phyloP scores from a whole-genome alignment of 1,284 basidiomycete genomes.

The Meripilus lineatus region DNA sequence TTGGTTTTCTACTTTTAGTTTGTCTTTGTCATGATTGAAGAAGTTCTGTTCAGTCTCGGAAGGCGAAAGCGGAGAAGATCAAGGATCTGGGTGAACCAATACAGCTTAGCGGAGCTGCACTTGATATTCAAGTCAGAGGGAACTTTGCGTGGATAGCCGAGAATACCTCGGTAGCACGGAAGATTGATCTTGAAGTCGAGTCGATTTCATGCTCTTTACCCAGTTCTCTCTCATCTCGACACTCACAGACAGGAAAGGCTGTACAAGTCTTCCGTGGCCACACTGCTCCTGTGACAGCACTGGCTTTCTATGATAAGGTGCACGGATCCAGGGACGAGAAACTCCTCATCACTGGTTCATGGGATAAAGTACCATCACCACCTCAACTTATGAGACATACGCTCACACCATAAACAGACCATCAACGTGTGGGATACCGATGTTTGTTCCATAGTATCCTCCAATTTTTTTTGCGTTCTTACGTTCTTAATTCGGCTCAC shows the following conservation, averaged over 20 bases:
- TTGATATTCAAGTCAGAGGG: constrained; percentile 63
- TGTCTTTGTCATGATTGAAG: neutral
- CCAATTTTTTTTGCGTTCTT: constrained; percentile 9
- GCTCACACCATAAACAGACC: constrained; percentile 40
- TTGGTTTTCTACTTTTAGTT: too few relatives aligned
- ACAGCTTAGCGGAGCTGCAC: constrained; percentile 66
- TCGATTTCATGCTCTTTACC: constrained; percentile 3
- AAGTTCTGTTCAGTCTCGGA: constrained; percentile 47
- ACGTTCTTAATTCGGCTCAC: too few relatives aligned
- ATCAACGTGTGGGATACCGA: constrained; percentile 80
- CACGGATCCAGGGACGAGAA: constrained; percentile 33
- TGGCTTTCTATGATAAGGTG: constrained; percentile 56
- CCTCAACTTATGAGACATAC: neutral
- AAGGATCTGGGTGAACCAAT: constrained; percentile 76
- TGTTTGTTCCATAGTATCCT: constrained; percentile 49
- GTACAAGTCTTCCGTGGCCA: constrained; percentile 77
- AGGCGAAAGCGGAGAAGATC: constrained; percentile 66
- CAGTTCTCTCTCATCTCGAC: constrained; percentile 1
- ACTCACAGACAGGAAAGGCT: constrained; percentile 70
- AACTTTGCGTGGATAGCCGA: constrained; percentile 81
- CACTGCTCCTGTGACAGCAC: constrained; percentile 78
- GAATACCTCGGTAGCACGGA: constrained; percentile 70
- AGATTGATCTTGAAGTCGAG: constrained; percentile 70
- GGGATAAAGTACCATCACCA: constrained; percentile 66
- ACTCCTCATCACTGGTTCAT: constrained; percentile 80